Conservation (phyloP, 768 basidiomycete genomes). For the Gloeophyllum trabeum region DNA sequence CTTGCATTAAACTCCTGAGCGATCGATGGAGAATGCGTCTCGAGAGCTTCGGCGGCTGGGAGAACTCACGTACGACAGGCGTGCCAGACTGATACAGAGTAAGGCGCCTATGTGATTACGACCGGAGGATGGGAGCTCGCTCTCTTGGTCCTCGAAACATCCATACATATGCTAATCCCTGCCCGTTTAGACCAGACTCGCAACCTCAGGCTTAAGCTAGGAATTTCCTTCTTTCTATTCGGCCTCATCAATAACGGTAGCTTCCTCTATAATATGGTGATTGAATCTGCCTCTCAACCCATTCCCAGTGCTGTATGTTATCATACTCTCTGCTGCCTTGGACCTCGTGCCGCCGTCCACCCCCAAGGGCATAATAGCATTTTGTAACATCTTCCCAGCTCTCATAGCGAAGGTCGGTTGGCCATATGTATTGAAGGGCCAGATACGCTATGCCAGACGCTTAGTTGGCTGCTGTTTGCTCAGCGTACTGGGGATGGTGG, state of each 20-base stretch:
- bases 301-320: conserved; percentile 76
- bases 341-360: conserved; percentile 89
- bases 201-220: conserved; percentile 9
- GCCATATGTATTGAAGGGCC: conserved; percentile 84
- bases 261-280: not conserved
- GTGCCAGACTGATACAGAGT: no score
- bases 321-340: conserved; percentile 91
- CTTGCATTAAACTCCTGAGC: no score
- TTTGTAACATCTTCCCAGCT: conserved; percentile 90
- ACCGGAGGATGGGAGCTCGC: no score
- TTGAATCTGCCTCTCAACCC: conserved; percentile 2
- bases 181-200: no score
- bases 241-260: conserved; percentile 88
- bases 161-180: no score
- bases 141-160: no score
- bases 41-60: no score
- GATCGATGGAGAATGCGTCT: no score
- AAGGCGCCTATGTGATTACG: no score
- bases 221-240: conserved; percentile 77
- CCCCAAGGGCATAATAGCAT: conserved; percentile 89
- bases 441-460: conserved; percentile 70
- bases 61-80: no score
- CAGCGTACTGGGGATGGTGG: conserved; percentile 81
- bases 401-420: conserved; percentile 83
- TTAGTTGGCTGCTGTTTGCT: conserved; percentile 64